Base-by-base conservation (phyloP, 140 eudicot genomes). In the Stevia rebaudiana region DNA sequence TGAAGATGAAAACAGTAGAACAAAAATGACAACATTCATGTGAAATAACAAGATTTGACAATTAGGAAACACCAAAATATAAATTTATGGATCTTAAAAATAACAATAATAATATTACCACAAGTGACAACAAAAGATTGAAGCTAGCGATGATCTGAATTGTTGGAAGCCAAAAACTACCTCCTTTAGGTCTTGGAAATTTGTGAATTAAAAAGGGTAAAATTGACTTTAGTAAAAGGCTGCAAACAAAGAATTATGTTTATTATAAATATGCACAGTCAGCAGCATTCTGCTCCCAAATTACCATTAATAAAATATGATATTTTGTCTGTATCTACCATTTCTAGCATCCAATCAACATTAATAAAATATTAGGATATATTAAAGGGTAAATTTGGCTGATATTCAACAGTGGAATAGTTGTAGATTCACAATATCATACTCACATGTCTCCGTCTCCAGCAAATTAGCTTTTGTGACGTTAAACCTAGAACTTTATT, bases 81-180 rank as follows among this genome's bases (percentile, higher is more conserved):
- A 15, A 25, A 28, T n/a, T 15, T n/a, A 3, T 7, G 7, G 33
- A 28, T 1, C 2, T 4, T 28, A 21, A 47, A 52, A 40, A 15
- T 3, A 15, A 46, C 5, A 46, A 57, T 5, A 18, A 25, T 19
- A 55, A 74, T 15, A 67, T 69, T 81, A 89, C 97, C 94, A 74
- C 86, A 75, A 83, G 74, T 23, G 97, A 81, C 65, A 78, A 42
- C 61, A 89, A 59, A 67, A 89, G 87, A 58, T 81, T 75, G 70
- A 89, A 83, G 87, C 97, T 89, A 35, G 97, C 89, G 61, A 89
- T n/a, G 46, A 83, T 65, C 76, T 89, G 97, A 74, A 83, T 63
- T 8, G 87, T 78, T n/a, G 89, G 84, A 52, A 89, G 75, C 97
- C 95, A 89, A 71, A 89, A 86, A 71, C 82, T 79, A 61, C 97